phyloP scores from a whole-genome alignment of 2,329 filamentous ascomycete species.

The Pleoardoris graminearum region DNA sequence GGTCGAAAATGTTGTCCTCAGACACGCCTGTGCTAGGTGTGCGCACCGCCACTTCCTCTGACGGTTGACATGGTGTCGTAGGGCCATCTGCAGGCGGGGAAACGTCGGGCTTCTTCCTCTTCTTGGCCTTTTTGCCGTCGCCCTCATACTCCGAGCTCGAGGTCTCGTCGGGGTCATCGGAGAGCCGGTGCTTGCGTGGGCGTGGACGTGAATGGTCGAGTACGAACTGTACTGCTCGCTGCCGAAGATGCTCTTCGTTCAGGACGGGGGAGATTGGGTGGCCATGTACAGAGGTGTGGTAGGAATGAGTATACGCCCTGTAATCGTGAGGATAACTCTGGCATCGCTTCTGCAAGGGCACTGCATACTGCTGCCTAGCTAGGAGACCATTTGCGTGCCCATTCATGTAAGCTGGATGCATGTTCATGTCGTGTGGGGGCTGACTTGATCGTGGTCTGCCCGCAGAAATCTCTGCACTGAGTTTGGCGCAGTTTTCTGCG shows the following conservation, averaged over 20 bases:
- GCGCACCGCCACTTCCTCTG: background rate
- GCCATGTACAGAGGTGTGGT: background rate
- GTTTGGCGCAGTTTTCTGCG: background rate
- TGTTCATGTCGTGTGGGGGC: background rate
- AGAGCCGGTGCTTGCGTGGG: slow-evolving; percentile 12
- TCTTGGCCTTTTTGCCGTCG: background rate
- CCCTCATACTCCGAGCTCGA: slow-evolving; percentile 8
- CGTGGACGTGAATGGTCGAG: slow-evolving; percentile 16
- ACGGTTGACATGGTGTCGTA: background rate
- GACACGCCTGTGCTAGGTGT: slow-evolving; percentile 7
- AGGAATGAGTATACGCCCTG: background rate
- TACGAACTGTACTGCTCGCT: slow-evolving; percentile 20
- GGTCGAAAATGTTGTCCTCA: slow-evolving; percentile 12
- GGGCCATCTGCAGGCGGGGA: background rate
- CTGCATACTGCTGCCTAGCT: background rate
- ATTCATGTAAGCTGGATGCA: background rate
- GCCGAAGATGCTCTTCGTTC: slow-evolving; percentile 20
- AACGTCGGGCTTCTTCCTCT: background rate
- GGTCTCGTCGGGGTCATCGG: slow-evolving; percentile 14
- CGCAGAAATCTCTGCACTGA: background rate
- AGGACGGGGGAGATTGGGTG: slow-evolving; percentile 1
- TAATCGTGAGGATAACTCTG: slow-evolving; percentile 1
- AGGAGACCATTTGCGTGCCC: background rate
- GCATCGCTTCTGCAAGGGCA: background rate
- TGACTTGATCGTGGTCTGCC: background rate